A percentile compares a stretch with the other conserved stretches of the same genome.
These are phyloP conservation scores for Phytopythium sindhum DNA, from an alignment of 352 stramenopile genomes.

Conservation along the genomic window DNA sequence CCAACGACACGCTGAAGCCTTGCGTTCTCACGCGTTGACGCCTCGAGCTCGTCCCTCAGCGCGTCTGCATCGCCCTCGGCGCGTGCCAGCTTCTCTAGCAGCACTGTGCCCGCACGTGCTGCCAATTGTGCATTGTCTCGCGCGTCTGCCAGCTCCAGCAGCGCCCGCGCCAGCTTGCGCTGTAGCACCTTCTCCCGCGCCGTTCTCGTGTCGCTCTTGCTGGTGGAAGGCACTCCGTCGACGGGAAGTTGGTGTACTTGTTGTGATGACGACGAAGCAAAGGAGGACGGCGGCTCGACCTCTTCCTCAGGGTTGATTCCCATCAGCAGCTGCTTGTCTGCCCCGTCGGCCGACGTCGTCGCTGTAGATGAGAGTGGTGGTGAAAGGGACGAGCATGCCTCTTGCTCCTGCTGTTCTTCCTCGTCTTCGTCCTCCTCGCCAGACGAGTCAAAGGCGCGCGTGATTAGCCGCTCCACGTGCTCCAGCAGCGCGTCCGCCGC, in stretches of 20 bases:
- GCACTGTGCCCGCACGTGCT: constrained; percentile 41
- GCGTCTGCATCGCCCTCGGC: constrained; percentile 8
- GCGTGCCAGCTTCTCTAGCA: constrained; percentile 36
- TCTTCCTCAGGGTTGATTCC: constrained; percentile 8
- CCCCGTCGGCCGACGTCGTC: constrained; percentile 1
- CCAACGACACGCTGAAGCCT: constrained; percentile 10
- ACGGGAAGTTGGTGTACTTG: neutral
- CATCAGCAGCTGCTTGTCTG: neutral
- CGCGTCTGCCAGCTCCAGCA: constrained; percentile 41
- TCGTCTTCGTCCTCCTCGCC: neutral
- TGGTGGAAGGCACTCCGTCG: neutral
- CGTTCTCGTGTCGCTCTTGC: neutral
- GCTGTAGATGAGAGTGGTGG: constrained; percentile 18
- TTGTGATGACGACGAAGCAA: neutral
- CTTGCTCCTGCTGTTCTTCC: neutral
- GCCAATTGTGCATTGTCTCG: constrained; percentile 45
- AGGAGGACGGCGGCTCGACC: neutral
- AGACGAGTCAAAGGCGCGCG: constrained; percentile 13
- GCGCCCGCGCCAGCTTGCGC: constrained; percentile 27
- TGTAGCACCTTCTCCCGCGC: constrained; percentile 28
- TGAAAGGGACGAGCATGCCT: constrained; percentile 5
- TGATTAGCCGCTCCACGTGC: constrained; percentile 26
- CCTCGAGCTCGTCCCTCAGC: constrained; percentile 2
- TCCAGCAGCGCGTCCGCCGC: constrained; percentile 19
- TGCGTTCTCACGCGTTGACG: constrained; percentile 16